phyloP scores from a whole-genome alignment of 768 basidiomycete species.

The Tubosaeta sp. region DNA sequence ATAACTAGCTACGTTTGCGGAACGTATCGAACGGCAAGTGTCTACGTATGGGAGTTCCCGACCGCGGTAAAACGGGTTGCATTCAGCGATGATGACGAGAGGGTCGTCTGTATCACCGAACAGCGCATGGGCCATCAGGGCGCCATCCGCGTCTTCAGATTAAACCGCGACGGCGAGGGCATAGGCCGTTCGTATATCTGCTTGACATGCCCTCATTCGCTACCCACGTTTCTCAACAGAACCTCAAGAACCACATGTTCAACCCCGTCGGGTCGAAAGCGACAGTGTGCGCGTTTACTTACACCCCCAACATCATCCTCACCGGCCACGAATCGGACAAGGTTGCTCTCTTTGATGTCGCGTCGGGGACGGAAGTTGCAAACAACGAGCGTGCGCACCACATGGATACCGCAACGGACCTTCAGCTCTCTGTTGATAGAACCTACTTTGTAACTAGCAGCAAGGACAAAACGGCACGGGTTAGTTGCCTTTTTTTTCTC shows the following conservation, averaged over 20 bases:
- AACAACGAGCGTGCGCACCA: slow-evolving; percentile 90
- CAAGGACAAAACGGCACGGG: slow-evolving; percentile 95
- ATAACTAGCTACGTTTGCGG: slow-evolving; percentile 92
- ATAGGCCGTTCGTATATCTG: slow-evolving; percentile 60
- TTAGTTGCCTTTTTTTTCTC: slow-evolving; percentile 30
- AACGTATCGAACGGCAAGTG: slow-evolving; percentile 85
- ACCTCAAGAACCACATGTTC: slow-evolving; percentile 75
- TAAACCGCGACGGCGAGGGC: slow-evolving; percentile 81
- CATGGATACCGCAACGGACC: slow-evolving; percentile 80
- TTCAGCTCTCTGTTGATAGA: slow-evolving; percentile 85
- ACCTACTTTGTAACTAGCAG: slow-evolving; percentile 95
- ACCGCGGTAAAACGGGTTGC: slow-evolving; percentile 96
- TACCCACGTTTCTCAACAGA: slow-evolving; percentile 42
- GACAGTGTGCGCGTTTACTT: slow-evolving; percentile 92
- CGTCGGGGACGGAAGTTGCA: slow-evolving; percentile 76
- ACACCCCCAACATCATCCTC: slow-evolving; percentile 70
- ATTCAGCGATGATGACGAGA: slow-evolving; percentile 81
- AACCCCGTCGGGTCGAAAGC: slow-evolving; percentile 91
- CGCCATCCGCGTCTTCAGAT: slow-evolving; percentile 84
- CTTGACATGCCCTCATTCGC: background rate
- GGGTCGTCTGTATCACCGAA: slow-evolving; percentile 91
- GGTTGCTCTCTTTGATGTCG: slow-evolving; percentile 85
- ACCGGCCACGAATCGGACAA: slow-evolving; percentile 98
- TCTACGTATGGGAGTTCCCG: slow-evolving; percentile 93
- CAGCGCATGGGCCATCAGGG: slow-evolving; percentile 94